Evolutionary conservation across 2,329 filamentous ascomycete genomes (phyloP), one percentile per base, ranked within the genome.

Genomic region (Aureobasidium sp.): DNA sequence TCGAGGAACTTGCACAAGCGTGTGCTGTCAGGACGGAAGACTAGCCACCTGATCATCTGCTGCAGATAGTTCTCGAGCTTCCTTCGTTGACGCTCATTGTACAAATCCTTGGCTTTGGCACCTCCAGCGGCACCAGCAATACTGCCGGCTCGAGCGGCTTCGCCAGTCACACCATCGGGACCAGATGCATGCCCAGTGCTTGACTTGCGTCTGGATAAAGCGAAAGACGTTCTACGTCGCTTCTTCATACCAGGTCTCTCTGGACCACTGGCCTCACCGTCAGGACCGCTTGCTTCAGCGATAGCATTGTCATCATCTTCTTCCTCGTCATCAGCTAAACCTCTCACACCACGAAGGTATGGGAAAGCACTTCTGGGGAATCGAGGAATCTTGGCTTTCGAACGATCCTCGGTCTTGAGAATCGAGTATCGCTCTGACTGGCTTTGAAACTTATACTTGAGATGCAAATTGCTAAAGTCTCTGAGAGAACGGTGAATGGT

Each of bases 1-100:
- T 99, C 94, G 2, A 99, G 79, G 72, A 99, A 99, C 66, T 95
- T 94, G 76, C 94, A 99, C 4, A 99, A 80, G 10, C 94, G 86
- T 70, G 97, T 97, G 76, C 91, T 97, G 74, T 97, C 93, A 7
- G 94, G 87, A 49, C 93, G 86, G 76, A 99, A 99, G 75, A 99
- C 97, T 68, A 99, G 85, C 83, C 93, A 97, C 60, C 90, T 86
- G 63, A 97, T 93, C 86, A 97, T 91, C 69, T 93, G 89, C 66
- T 93, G 90, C 25, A 99, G 78, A 72, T 99, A 99, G 53, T 86
- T 86, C 72, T 97, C 94, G 36, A 99, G 79, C 71, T 90, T 90
- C 68, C 86, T 88, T 62, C 93, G 85, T 74, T 97, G 92, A 64
- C 84, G 86, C 68, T 95, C 90, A 44, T 90, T 84, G 67, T 93